Evolutionary conservation across 148 eudicot genomes (phyloP).

Genomic region (Salicornia ramosissima): DNA sequence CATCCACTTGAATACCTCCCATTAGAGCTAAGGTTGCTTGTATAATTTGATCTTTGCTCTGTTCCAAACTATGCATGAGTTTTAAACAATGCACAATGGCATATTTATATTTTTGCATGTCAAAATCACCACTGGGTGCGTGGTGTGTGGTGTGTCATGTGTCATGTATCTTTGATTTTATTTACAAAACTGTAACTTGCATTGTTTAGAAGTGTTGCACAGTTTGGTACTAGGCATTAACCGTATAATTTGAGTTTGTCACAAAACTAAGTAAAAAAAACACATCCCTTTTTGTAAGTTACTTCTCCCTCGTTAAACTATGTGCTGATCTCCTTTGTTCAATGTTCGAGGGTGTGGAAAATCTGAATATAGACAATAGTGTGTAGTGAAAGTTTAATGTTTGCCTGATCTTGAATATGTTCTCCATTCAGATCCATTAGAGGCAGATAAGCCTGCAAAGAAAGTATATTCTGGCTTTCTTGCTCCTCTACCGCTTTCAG

Average conservation of each 20-base stretch:
- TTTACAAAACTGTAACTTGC: no score
- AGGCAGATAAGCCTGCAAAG: slow-evolving; percentile 52
- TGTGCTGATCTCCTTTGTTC: no score
- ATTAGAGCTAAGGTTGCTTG: neutral
- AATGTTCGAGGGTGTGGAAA: neutral
- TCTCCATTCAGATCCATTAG: slow-evolving; percentile 42
- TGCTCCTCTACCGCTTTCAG: slow-evolving; percentile 72
- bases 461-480: slow-evolving; percentile 57
- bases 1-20: neutral
- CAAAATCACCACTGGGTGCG: no score
- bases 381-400: neutral
- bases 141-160: no score
- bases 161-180: no score
- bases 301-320: neutral
- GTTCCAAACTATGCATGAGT: no score
- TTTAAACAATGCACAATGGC: no score
- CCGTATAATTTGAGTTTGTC: neutral
- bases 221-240: no score
- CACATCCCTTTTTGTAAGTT: neutral
- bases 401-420: neutral
- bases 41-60: neutral
- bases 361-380: neutral
- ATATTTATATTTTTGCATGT: no score
- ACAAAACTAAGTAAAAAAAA: neutral
- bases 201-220: no score